Percentiles rank a stretch among this genome's conserved stretches.
Conservation (phyloP, 2,329 filamentous ascomycete genomes). For the Tricladium varicosporioides region DNA sequence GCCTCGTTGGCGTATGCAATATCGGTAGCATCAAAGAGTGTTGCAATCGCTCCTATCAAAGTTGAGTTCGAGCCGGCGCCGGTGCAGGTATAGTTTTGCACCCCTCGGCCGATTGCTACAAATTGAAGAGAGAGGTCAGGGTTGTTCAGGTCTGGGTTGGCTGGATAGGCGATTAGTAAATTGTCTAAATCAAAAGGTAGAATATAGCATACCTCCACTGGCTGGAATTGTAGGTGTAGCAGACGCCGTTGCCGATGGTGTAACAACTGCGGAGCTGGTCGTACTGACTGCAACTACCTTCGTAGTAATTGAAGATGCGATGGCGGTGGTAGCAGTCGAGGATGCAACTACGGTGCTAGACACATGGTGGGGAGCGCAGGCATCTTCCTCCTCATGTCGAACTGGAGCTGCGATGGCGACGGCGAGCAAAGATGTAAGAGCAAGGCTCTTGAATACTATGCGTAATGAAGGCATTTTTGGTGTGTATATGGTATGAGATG, state of each 20-base stretch:
- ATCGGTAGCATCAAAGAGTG: constrained; percentile 31
- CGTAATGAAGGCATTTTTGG: constrained; percentile 28
- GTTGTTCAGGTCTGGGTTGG: constrained; percentile 22
- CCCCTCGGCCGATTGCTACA: constrained; percentile 32
- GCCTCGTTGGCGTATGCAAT: constrained; percentile 20
- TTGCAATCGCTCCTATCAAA: constrained; percentile 31
- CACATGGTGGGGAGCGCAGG: neutral
- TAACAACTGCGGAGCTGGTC: neutral
- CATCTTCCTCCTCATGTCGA: neutral
- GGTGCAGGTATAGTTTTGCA: constrained; percentile 35
- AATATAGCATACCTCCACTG: constrained; percentile 23
- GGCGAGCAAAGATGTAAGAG: constrained; percentile 21
- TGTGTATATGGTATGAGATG: neutral
- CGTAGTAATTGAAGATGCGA: neutral
- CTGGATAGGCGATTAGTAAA: constrained; percentile 17
- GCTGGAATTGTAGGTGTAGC: constrained; percentile 22
- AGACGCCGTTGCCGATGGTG: neutral
- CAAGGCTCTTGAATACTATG: constrained; percentile 22
- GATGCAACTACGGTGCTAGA: neutral
- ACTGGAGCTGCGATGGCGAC: constrained; percentile 20
- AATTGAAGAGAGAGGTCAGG: constrained; percentile 28
- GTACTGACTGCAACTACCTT: neutral
- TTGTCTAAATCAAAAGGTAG: neutral
- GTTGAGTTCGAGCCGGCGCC: constrained; percentile 16
- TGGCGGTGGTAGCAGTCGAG: neutral